Evolutionary conservation across 2,329 filamentous ascomycete species (phyloP), one percentile per base, ranked within the genome.

Genomic region (Coniochaeta hoffmannii): DNA sequence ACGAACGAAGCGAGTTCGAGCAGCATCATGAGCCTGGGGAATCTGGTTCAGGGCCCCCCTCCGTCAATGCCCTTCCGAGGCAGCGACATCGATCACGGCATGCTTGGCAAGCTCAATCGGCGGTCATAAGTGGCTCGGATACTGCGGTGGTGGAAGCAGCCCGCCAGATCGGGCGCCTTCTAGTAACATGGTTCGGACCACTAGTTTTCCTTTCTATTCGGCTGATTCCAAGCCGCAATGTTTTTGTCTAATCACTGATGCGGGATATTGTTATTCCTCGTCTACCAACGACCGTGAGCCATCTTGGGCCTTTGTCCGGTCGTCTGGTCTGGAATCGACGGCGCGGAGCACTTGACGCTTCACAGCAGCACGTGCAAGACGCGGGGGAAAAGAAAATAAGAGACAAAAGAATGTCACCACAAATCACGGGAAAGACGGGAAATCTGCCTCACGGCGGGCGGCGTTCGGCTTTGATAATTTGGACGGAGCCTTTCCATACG

Each of bases 61-160:
- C 58, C 58, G 14, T 46, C 41, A 22, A 28, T 28, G 41, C 19
- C 41, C 5, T 46, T 46, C 41, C 56, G 36, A 58, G 62, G 60
- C 15, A 76, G 71, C 60, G 79, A 82, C 56, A 81, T 82, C 56
- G 80, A 83, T 61, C 73, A 73, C 60, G 74, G 69, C 57, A 83
- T 83, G 80, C 70, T 83, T 55, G 73, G 75, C 36, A 73, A 77
- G 35, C 64, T 82, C 53, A 78, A 80, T 59, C 70, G 74, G 50
- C 68, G 68, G n/a, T 26, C 41, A 14, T 46, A 28, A 12, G 17
- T 26, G 38, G 5, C 17, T 36, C 19, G 4, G 14, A 12, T 17
- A 2, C 38, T 44, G 41, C 41, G n/a, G n/a, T n/a, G n/a, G n/a
- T n/a, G n/a, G n/a, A n/a, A n/a, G n/a, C 26, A 26, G 41, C 26